Percentiles rank a stretch among this genome's conserved stretches.
Conservation (phyloP, 768 basidiomycete genomes). For the Fistulinella prunicolor region DNA sequence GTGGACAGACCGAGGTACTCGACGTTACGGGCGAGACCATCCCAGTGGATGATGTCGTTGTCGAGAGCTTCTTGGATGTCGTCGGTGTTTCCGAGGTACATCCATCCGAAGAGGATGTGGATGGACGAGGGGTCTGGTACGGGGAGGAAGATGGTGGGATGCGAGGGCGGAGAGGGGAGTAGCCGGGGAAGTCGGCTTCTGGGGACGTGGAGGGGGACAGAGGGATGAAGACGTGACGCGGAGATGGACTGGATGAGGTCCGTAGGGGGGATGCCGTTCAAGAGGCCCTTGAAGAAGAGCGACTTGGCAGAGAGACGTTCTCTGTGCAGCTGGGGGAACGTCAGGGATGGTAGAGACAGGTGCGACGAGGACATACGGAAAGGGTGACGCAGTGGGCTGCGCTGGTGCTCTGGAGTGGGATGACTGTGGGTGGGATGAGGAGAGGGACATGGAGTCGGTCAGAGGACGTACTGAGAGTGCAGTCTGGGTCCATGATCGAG, state of each 20-base stretch:
- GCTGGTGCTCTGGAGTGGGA: slow-evolving; percentile 49
- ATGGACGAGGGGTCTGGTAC: slow-evolving; percentile 73
- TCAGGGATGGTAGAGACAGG: slow-evolving; percentile 5
- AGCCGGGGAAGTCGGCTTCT: slow-evolving; percentile 60
- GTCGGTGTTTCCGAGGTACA: slow-evolving; percentile 72
- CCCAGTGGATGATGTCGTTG: slow-evolving; percentile 69
- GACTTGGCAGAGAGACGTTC: slow-evolving; percentile 86
- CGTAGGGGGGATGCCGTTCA: slow-evolving; percentile 63
- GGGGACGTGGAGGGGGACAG: slow-evolving; percentile 38
- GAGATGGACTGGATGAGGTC: slow-evolving; percentile 48
- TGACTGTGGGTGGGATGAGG: slow-evolving; percentile 30
- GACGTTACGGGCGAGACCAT: slow-evolving; percentile 84
- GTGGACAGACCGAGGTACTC: slow-evolving; percentile 79
- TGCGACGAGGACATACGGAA: slow-evolving; percentile 44
- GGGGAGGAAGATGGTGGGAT: slow-evolving; percentile 70
- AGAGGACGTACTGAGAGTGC: slow-evolving; percentile 60
- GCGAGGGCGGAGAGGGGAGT: slow-evolving; percentile 57
- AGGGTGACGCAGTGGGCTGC: slow-evolving; percentile 57
- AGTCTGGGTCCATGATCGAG: slow-evolving; percentile 72
- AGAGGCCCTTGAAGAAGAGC: slow-evolving; percentile 62
- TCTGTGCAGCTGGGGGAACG: slow-evolving; percentile 58
- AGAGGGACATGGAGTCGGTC: neutral
- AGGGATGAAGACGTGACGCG: slow-evolving; percentile 17
- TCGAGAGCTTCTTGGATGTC: slow-evolving; percentile 68
- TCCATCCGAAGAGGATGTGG: slow-evolving; percentile 72